Evolutionary conservation across 2,329 filamentous ascomycete species (phyloP).

Genomic region (Trichoderma semiorbis): DNA sequence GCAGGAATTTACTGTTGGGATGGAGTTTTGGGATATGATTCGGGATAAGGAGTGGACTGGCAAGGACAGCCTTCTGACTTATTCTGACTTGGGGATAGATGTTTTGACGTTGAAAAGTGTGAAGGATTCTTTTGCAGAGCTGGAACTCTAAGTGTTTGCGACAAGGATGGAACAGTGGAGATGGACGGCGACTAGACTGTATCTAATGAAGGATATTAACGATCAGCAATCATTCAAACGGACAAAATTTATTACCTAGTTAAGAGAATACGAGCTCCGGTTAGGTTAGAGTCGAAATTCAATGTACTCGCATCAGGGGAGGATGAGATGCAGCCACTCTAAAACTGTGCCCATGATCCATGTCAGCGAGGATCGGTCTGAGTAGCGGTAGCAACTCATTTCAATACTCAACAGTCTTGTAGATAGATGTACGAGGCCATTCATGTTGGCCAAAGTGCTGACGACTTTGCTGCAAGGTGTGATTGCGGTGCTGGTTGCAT

Average conservation of each 20-base stretch:
- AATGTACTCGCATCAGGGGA: not conserved
- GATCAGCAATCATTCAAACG: not conserved
- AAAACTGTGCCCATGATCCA: not conserved
- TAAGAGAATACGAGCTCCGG: not conserved
- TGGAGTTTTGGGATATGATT: not conserved
- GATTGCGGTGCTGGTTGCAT: not conserved
- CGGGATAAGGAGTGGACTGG: not conserved
- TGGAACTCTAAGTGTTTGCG: not conserved
- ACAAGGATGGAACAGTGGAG: not conserved
- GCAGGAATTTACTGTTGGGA: not conserved
- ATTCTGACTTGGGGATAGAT: not conserved
- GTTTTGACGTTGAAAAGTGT: not conserved
- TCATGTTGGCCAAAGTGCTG: not conserved
- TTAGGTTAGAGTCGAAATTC: not conserved
- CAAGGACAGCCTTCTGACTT: not conserved
- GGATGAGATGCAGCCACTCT: not conserved
- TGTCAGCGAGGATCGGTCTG: too few species aligned
- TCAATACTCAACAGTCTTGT: too few species aligned
- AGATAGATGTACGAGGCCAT: not conserved
- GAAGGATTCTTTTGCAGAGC: not conserved
- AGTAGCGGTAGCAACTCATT: too few species aligned
- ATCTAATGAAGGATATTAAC: not conserved
- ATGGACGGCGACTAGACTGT: not conserved
- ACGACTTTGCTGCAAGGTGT: not conserved
- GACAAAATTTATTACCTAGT: too few species aligned